phyloP scores from a whole-genome alignment of 1,284 basidiomycete species.

The Trichosporon sp. region DNA sequence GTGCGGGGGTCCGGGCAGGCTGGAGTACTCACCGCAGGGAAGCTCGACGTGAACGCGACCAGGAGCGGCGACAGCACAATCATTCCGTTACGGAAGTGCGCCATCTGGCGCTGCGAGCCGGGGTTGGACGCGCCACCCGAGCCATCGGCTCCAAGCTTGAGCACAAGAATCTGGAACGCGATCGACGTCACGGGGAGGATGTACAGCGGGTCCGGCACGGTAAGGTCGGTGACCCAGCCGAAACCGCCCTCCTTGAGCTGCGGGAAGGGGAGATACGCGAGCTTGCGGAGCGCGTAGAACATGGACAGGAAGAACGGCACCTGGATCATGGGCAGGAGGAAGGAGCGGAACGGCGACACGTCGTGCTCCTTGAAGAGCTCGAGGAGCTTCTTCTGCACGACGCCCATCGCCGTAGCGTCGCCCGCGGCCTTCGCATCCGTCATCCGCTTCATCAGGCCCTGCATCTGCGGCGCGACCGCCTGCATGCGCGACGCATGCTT shows the following conservation, averaged over 20 bases:
- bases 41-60: slow-evolving; percentile 60
- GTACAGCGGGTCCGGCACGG: slow-evolving; percentile 70
- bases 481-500: slow-evolving; percentile 67
- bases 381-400: slow-evolving; percentile 58
- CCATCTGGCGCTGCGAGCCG: slow-evolving; percentile 47
- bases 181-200: slow-evolving; percentile 67
- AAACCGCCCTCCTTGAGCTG: slow-evolving; percentile 76
- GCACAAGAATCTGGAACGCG: slow-evolving; percentile 64
- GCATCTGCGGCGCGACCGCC: slow-evolving; percentile 61
- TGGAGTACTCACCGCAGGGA: slow-evolving; percentile 49
- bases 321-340: slow-evolving; percentile 65
- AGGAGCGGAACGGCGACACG: slow-evolving; percentile 60
- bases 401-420: slow-evolving; percentile 59
- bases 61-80: slow-evolving; percentile 60
- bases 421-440: slow-evolving; percentile 52
- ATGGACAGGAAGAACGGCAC: slow-evolving; percentile 74
- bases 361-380: slow-evolving; percentile 66
- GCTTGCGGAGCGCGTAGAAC: slow-evolving; percentile 74
- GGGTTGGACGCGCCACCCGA: slow-evolving; percentile 47
- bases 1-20: background rate
- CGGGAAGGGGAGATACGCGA: slow-evolving; percentile 67
- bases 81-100: slow-evolving; percentile 69
- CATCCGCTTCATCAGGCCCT: slow-evolving; percentile 57
- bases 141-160: slow-evolving; percentile 58
- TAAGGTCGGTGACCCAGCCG: slow-evolving; percentile 71